A percentile compares a stretch with the other conserved stretches of the same genome.
These are phyloP conservation scores for Fomitopsis serialis DNA, from an alignment of 768 basidiomycete genomes.

Conservation along the genomic window DNA sequence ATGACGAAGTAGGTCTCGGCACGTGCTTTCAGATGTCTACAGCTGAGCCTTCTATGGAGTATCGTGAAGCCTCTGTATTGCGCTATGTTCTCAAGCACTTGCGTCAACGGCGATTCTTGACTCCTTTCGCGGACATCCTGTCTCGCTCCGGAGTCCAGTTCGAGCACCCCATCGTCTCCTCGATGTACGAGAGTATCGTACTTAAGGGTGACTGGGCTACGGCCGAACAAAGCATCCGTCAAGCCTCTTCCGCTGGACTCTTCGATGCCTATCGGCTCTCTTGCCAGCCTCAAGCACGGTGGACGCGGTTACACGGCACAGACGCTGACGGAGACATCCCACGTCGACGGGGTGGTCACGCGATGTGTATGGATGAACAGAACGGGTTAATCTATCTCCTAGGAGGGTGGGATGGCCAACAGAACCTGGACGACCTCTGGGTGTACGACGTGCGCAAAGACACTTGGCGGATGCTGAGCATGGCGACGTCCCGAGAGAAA, in stretches of 20 bases:
- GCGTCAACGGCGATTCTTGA: conserved; percentile 66
- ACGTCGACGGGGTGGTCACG: conserved; percentile 67
- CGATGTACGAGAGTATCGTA: conserved; percentile 59
- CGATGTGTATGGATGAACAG: conserved; percentile 71
- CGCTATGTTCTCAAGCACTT: conserved; percentile 73
- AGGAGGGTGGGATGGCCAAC: conserved; percentile 75
- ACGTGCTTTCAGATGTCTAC: not conserved
- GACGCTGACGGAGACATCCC: conserved; percentile 65
- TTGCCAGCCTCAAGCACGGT: conserved; percentile 53
- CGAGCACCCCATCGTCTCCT: conserved; percentile 68
- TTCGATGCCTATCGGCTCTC: conserved; percentile 55
- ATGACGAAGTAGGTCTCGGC: conserved; percentile 55
- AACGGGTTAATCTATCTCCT: conserved; percentile 66
- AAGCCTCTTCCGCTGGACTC: conserved; percentile 49
- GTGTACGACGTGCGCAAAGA: conserved; percentile 54
- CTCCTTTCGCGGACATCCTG: conserved; percentile 57
- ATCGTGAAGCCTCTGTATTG: conserved; percentile 59
- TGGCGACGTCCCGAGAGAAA: conserved; percentile 45
- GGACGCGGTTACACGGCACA: conserved; percentile 55
- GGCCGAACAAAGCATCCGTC: conserved; percentile 48
- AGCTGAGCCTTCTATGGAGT: conserved; percentile 32
- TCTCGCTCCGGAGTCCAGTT: conserved; percentile 47
- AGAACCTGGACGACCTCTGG: conserved; percentile 78
- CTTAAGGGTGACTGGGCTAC: conserved; percentile 58
- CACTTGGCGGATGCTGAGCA: conserved; percentile 57